Percentiles rank a stretch among this genome's conserved stretches.
phyloP scores from a whole-genome alignment of 768 basidiomycete genomes.

The Boletus coccyginus region DNA sequence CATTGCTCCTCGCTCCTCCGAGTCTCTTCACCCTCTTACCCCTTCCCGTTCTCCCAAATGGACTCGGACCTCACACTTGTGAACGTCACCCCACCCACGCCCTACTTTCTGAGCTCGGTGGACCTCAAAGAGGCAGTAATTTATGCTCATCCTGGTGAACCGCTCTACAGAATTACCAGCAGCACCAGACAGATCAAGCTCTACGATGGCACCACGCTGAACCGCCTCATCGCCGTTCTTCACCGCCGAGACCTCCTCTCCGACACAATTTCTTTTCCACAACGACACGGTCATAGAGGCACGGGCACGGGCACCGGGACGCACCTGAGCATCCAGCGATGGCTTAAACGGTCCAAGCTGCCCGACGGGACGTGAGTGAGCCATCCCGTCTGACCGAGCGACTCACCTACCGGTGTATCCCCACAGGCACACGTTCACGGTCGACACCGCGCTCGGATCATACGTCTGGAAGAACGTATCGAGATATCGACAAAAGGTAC shows the following conservation, averaged over 20 bases:
- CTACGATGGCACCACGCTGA: conserved; percentile 6
- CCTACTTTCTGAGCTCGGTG: conserved; percentile 25
- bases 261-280: conserved; percentile 29
- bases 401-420: not conserved
- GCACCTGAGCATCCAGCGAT: conserved; percentile 23
- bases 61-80: conserved; percentile 30
- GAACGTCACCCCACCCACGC: conserved; percentile 20
- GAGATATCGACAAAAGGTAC: conserved; percentile 22
- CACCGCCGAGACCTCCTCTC: conserved; percentile 27
- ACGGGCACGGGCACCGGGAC: not conserved
- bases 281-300: not conserved
- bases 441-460: conserved; percentile 22
- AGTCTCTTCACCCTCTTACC: not conserved
- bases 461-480: conserved; percentile 29
- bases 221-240: conserved; percentile 21
- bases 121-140: conserved; percentile 18
- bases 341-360: conserved; percentile 27
- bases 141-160: conserved; percentile 16
- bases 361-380: conserved; percentile 23
- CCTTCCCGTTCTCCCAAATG: conserved; percentile 12
- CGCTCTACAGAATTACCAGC: conserved; percentile 26
- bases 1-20: not conserved
- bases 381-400: not conserved
- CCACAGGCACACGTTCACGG: conserved; percentile 16
- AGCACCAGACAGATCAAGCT: conserved; percentile 20